These are phyloP conservation scores for Penicillium frequentans DNA, from an alignment of 2,329 filamentous ascomycete genomes.

Conservation along the genomic window DNA sequence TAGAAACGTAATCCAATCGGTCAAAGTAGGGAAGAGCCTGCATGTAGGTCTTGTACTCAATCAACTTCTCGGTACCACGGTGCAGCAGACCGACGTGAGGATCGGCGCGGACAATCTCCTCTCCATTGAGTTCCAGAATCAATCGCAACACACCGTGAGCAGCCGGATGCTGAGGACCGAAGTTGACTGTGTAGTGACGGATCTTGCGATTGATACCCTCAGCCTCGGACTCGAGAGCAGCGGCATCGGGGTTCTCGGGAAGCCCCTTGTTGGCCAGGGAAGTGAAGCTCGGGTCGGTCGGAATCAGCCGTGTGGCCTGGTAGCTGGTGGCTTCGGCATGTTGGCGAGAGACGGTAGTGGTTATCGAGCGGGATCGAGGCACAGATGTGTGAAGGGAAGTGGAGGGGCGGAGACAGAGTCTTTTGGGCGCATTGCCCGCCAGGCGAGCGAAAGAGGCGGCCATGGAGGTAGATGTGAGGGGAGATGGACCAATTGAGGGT, in stretches of 20 bases:
- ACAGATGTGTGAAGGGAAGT: conserved; percentile 41
- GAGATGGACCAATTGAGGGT: conserved; percentile 19
- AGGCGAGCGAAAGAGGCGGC: conserved; percentile 62
- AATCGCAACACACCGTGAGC: conserved; percentile 96
- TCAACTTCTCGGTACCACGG: conserved; percentile 97
- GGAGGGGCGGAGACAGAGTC: conserved; percentile 57
- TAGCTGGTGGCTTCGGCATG: conserved; percentile 52
- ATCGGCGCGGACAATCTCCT: conserved; percentile 95
- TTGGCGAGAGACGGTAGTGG: conserved; percentile 55
- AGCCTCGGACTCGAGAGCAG: conserved; percentile 48
- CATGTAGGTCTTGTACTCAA: conserved; percentile 99
- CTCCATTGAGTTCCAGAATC: conserved; percentile 96
- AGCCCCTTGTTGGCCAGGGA: conserved; percentile 44
- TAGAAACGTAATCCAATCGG: conserved; percentile 96
- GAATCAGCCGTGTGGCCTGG: conserved; percentile 56
- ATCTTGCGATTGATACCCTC: conserved; percentile 70
- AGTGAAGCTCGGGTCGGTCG: conserved; percentile 58
- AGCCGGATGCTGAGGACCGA: conserved; percentile 96
- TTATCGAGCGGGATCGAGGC: conserved; percentile 55
- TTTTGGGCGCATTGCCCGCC: conserved; percentile 60
- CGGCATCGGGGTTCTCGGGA: conserved; percentile 40
- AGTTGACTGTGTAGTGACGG: conserved; percentile 99
- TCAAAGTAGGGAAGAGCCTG: conserved; percentile 99
- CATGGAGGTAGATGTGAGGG: conserved; percentile 46
- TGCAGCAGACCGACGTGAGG: conserved; percentile 96